A percentile compares a stretch with the other conserved stretches of the same genome.
These are phyloP conservation scores for Sporothrix brasiliensis DNA, from an alignment of 2,329 filamentous ascomycete genomes.

Conservation along the genomic window DNA sequence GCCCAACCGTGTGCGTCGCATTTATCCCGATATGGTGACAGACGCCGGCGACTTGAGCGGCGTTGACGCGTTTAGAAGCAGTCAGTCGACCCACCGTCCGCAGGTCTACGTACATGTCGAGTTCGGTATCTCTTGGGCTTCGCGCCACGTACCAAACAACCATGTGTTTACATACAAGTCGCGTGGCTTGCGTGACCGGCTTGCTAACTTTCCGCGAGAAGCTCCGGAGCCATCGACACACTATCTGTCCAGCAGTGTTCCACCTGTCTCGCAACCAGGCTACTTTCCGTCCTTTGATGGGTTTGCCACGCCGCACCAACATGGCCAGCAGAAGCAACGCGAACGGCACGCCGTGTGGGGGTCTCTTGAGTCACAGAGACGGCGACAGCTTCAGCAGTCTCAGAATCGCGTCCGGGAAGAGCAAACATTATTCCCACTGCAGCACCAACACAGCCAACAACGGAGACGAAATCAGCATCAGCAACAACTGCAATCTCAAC, in stretches of 20 bases:
- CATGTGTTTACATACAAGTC: constrained; percentile 55
- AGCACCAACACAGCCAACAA: constrained; percentile 13
- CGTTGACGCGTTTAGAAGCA: constrained; percentile 19
- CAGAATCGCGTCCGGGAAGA: constrained; percentile 30
- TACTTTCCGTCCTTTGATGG: constrained; percentile 12
- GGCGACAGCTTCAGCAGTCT: constrained; percentile 19
- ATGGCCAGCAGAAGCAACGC: constrained; percentile 16
- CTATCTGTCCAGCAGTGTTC: constrained; percentile 43
- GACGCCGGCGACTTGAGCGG: constrained; percentile 21
- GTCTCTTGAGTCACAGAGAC: constrained; percentile 34
- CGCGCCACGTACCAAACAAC: constrained; percentile 43
- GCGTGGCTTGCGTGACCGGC: constrained; percentile 49
- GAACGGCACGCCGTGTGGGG: constrained; percentile 34
- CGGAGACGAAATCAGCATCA: constrained; percentile 27
- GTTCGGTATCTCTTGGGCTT: constrained; percentile 54
- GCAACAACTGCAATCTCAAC: constrained; percentile 18
- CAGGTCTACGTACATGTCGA: constrained; percentile 57
- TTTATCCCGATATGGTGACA: constrained; percentile 15
- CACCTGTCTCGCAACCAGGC: constrained; percentile 30
- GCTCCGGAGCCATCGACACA: constrained; percentile 52
- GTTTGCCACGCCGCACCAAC: not conserved
- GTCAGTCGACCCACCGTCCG: constrained; percentile 40
- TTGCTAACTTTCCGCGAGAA: constrained; percentile 51
- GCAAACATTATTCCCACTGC: not conserved
- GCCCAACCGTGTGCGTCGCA: not conserved